phyloP scores from a whole-genome alignment of 2,329 filamentous ascomycete species.

The Camptophora hylomeconis region DNA sequence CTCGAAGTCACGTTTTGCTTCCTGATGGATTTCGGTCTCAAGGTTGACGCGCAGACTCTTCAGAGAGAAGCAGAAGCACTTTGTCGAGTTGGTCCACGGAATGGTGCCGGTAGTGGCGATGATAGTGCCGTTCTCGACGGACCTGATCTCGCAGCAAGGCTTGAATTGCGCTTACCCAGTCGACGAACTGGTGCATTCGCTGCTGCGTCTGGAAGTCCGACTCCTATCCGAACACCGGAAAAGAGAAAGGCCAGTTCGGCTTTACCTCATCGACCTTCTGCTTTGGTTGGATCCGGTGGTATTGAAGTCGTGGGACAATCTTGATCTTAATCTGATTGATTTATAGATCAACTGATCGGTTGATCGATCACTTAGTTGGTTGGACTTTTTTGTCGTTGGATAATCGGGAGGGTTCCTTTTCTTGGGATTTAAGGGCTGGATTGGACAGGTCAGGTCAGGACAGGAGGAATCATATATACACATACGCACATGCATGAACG shows the following conservation, averaged over 20 bases:
- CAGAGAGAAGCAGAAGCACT: constrained; percentile 31
- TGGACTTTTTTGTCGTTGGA: too few species aligned
- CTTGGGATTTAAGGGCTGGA: too few species aligned
- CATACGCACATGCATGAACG: too few species aligned
- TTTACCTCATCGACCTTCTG: constrained; percentile 13
- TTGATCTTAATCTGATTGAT: too few species aligned
- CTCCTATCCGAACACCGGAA: constrained; percentile 7
- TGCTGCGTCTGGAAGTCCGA: neutral
- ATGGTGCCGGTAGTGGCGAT: constrained; percentile 3
- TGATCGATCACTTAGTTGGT: too few species aligned
- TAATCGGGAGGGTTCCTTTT: too few species aligned
- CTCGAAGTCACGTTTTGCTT: constrained; percentile 86
- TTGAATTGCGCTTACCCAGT: constrained; percentile 1
- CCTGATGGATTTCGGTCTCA: constrained; percentile 69
- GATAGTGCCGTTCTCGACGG: constrained; percentile 1
- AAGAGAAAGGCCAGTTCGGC: constrained; percentile 17
- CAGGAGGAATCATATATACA: too few species aligned
- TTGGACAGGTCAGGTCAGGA: too few species aligned
- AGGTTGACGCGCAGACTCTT: constrained; percentile 46
- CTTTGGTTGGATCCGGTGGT: constrained; percentile 6
- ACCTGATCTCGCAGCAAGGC: neutral
- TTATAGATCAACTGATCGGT: too few species aligned
- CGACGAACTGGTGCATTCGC: neutral
- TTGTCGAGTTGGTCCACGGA: constrained; percentile 1
- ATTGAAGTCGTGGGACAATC: constrained; percentile 5